Percentiles rank a stretch among this genome's conserved stretches.
Conservation (phyloP, 176 grass and related monocot genomes). For the Puccinellia tenuiflora region DNA sequence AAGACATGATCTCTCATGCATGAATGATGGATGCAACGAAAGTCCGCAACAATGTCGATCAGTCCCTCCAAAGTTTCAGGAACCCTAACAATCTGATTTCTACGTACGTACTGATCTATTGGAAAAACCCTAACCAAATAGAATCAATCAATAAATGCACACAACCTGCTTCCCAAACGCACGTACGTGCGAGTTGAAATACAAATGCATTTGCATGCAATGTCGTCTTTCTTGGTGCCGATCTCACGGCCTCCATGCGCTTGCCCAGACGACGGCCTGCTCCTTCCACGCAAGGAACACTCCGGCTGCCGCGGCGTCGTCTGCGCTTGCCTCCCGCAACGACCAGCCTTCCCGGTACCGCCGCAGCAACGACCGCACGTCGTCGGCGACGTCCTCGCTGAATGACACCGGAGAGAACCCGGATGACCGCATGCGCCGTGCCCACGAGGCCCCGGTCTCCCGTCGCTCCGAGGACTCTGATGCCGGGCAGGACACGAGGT, state of each 20-base stretch:
- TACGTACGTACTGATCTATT: neutral
- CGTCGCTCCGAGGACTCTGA: slow-evolving; percentile 72
- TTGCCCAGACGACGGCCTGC: slow-evolving; percentile 94
- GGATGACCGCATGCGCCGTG: slow-evolving; percentile 49
- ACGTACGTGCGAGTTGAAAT: neutral
- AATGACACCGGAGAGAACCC: slow-evolving; percentile 73
- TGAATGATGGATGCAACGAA: neutral
- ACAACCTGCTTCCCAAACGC: neutral
- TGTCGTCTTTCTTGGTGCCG: neutral
- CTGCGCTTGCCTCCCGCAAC: slow-evolving; percentile 42
- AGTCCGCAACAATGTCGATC: slow-evolving; percentile 11
- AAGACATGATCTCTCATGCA: neutral
- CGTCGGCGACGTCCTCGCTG: slow-evolving; percentile 91
- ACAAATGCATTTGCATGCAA: neutral
- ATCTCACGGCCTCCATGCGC: slow-evolving; percentile 82
- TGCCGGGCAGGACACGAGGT: slow-evolving; percentile 77
- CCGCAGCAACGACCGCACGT: slow-evolving; percentile 76
- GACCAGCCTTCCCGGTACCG: slow-evolving; percentile 89
- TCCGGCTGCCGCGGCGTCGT: slow-evolving; percentile 52
- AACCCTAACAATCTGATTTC: neutral
- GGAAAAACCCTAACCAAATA: neutral
- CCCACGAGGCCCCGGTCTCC: slow-evolving; percentile 65
- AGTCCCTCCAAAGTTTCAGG: slow-evolving; percentile 18
- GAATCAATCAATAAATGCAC: neutral
- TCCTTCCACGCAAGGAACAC: slow-evolving; percentile 93